Base-by-base conservation (phyloP, 257 asterid genomes). In the Cruciata laevipes region DNA sequence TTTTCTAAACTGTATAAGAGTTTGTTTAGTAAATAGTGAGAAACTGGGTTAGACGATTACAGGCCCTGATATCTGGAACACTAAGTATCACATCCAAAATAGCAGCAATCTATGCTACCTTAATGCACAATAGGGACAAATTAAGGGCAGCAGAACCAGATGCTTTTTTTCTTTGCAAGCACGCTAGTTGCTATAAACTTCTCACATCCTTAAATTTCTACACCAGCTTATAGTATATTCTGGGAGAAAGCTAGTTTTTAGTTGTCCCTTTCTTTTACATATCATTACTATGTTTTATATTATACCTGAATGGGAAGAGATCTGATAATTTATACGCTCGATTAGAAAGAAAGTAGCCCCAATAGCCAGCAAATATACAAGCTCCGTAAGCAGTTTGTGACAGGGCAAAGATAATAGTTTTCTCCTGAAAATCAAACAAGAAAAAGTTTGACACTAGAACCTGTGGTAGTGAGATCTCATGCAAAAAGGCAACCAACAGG, bases 381-480 rank as follows among this genome's bases (percentile, higher is more conserved):
- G 82, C 90, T 55, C 95, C 99, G 77, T 84, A 94, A 71, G 96
- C 90, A 58, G 83, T 84, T 82, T 94, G 99, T 20, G 99, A 87
- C 78, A 91, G 76, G 73, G 88, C 82, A 83, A 94, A 94, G 67
- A 83, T 78, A 74, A 86, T 81, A 72, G 89, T 79, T 82, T 83
- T 94, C 86, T 89, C 99, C 99, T 90, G 86, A 80, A 80, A 75
- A 61, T 69, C 79, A 69, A 72, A 37, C 49, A 71, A 35, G 67
- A 51, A 71, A 47, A 63, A 66, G 73, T 61, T n/a, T 63, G 30
- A 69, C 40, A 63, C 37, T 20, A 68, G 44, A 66, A 79, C 66
- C 44, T 47, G 30, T 61, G 67, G 65, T 51, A 38, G 69, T 59
- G 56, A 16, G 38, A n/a, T 30, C 35, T 18, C 47, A 24, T 33